phyloP scores from a whole-genome alignment of 2,329 filamentous ascomycete species.

The Stemphylium beticola region DNA sequence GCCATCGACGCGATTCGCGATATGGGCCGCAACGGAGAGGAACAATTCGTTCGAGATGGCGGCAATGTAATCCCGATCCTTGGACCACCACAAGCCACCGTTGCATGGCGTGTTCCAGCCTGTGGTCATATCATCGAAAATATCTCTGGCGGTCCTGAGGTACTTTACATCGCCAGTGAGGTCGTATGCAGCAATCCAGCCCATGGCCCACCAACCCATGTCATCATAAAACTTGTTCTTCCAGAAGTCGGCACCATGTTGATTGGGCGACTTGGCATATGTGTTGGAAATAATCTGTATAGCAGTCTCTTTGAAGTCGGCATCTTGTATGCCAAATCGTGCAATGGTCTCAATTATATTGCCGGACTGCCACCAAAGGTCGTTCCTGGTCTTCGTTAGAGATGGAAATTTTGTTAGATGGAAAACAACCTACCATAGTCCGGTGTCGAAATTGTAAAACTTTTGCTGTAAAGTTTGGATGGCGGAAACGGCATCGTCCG shows the following conservation, averaged over 20 bases:
- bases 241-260: slow-evolving; percentile 45
- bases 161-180: slow-evolving; percentile 60
- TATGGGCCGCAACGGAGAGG: slow-evolving; percentile 59
- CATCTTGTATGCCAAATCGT: slow-evolving; percentile 39
- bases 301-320: slow-evolving; percentile 36
- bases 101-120: slow-evolving; percentile 57
- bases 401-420: not conserved
- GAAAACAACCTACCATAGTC: slow-evolving; percentile 37
- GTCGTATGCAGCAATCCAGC: slow-evolving; percentile 64
- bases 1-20: slow-evolving; percentile 57
- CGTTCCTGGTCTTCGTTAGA: slow-evolving; percentile 16
- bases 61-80: slow-evolving; percentile 59
- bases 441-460: slow-evolving; percentile 42
- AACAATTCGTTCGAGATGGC: slow-evolving; percentile 66
- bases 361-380: slow-evolving; percentile 49
- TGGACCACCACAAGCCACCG: slow-evolving; percentile 64
- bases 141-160: slow-evolving; percentile 59
- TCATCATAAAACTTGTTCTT: slow-evolving; percentile 65
- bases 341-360: slow-evolving; percentile 45
- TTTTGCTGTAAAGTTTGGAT: slow-evolving; percentile 40
- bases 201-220: slow-evolving; percentile 69
- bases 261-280: slow-evolving; percentile 39
- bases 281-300: slow-evolving; percentile 42
- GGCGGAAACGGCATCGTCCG: slow-evolving; percentile 33
- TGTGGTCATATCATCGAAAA: slow-evolving; percentile 64